Evolutionary conservation across 768 basidiomycete species (phyloP).

Genomic region (Russula abietina): DNA sequence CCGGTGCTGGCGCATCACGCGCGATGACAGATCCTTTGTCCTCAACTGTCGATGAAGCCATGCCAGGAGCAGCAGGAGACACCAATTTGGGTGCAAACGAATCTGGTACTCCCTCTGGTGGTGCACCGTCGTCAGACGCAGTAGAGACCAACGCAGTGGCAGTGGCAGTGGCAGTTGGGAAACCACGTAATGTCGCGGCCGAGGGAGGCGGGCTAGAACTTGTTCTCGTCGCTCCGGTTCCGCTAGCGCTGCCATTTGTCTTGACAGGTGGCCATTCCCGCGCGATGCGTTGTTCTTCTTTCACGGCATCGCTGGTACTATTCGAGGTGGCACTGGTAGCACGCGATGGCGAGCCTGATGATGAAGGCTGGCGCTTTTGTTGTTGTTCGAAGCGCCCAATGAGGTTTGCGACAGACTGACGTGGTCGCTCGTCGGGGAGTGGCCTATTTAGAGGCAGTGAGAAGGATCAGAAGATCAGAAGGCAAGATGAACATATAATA

Average conservation of each 20-base stretch:
- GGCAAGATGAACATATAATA: neutral
- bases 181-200: neutral
- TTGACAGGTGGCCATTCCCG: constrained; percentile 65
- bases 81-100: neutral
- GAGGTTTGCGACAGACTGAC: constrained; percentile 82
- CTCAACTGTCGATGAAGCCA: neutral
- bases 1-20: neutral
- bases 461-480: constrained; percentile 10
- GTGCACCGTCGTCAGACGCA: neutral
- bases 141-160: neutral
- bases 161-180: neutral
- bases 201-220: constrained; percentile 6
- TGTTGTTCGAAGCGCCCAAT: constrained; percentile 82
- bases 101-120: neutral
- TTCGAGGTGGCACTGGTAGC: constrained; percentile 66
- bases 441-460: constrained; percentile 48
- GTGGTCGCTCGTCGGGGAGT: constrained; percentile 81
- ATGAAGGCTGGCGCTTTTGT: constrained; percentile 53
- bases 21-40: neutral
- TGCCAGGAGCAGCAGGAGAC: neutral
- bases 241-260: constrained; percentile 7
- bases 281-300: constrained; percentile 63
- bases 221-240: neutral
- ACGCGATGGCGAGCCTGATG: constrained; percentile 35
- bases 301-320: constrained; percentile 53